Evolutionary conservation across 345 rosid species (phyloP), one percentile per base, ranked within the genome.

Genomic region (Aegle marmelos): DNA sequence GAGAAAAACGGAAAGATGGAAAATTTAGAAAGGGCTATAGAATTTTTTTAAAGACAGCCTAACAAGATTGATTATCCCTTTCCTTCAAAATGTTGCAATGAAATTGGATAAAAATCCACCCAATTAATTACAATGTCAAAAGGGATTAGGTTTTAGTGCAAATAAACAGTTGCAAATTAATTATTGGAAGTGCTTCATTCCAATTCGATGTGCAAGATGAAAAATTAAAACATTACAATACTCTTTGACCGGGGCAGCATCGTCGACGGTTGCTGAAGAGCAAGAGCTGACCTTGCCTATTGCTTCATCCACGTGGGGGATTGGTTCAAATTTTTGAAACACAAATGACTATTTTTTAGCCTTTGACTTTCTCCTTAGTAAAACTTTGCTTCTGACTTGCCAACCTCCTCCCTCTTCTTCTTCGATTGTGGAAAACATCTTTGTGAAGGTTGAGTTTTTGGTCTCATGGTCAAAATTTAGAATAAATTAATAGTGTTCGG

Each of bases 101-200:
- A 37, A 28, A 57, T 63, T 71, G 68, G 78, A 60, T 72, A 56
- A 10, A 53, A 60, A 64, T 28, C 50, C 28, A 68, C 28, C 59
- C 4, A 24, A 64, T 25, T 7, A 31, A 54, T 24, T 1, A 24
- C 30, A 76, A 80, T 72, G 85, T 81, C 89, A 85, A 87, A 77
- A 28, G 63, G 67, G 75, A 81, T 81, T 87, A 87, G 89, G 87
- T 77, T 69, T 31, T 6, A 22, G 14, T 76, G 86, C 86, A 84
- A 77, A 79, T 53, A 39, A 67, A 73, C 25, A 79, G 11, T 74
- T 71, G 21, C 34, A 36, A 58, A 36, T 16, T 73, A 36, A 17
- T 36, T 1, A 39, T 48, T 11, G 13, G 33, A 5, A 68, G 80
- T 75, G 79, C 61, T 68, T 37, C 14, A 3, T 76, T 82, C 83